phyloP scores from a whole-genome alignment of 371 early-diverging fungal genomes.

The Dichotomocladium elegans region DNA sequence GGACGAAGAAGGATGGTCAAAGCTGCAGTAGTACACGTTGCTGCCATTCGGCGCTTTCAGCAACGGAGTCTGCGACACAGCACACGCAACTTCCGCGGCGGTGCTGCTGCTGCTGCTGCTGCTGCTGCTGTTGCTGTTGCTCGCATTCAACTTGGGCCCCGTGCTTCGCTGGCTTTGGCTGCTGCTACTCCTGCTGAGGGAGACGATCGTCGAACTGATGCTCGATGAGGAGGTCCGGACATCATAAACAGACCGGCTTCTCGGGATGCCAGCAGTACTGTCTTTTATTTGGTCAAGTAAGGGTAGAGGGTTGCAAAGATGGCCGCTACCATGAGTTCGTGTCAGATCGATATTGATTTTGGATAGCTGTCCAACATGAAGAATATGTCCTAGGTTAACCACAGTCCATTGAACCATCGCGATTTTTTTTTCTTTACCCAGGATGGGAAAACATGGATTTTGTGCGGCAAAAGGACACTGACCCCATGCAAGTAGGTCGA shows the following conservation, averaged over 20 bases:
- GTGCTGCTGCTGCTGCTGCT: not conserved
- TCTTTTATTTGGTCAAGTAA: too few species aligned
- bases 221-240: conserved; percentile 1
- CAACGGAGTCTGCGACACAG: not conserved
- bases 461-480: not conserved
- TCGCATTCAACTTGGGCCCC: not conserved
- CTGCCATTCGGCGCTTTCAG: too few species aligned
- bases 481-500: conserved; percentile 3
- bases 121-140: not conserved
- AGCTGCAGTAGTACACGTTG: conserved; percentile 9
- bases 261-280: not conserved
- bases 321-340: not conserved
- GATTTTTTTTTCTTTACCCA: not conserved
- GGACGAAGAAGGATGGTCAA: conserved; percentile 10
- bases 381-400: not conserved
- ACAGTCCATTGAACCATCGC: not conserved
- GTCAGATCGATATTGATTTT: conserved; percentile 2
- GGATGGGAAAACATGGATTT: not conserved
- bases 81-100: not conserved
- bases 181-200: conserved; percentile 1
- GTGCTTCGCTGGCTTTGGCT: not conserved
- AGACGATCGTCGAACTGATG: not conserved
- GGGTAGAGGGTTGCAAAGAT: too few species aligned
- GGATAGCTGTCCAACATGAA: not conserved
- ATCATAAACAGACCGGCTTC: too few species aligned